Base-by-base conservation (phyloP, 805 yeast species). In the Wickerhamiella australiensis region DNA sequence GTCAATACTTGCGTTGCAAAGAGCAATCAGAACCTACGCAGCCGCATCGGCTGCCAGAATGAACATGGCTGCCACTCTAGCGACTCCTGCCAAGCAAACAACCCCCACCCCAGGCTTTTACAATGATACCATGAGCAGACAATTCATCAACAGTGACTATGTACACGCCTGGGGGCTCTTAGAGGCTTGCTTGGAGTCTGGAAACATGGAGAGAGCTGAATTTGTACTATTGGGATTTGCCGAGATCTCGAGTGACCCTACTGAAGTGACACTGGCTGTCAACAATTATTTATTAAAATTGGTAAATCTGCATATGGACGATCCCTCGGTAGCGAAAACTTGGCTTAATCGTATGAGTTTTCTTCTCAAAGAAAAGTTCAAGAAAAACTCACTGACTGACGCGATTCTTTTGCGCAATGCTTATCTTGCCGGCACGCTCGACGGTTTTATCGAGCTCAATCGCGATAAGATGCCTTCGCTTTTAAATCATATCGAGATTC, bases 161-260 rank as follows among this genome's bases (percentile, higher is more conserved):
- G 45, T 72, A 48, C 81, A 81, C 57, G 69, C 82, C 17, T 86
- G 88, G 79, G 76, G 88, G 2, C 65, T 86, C 31, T 69, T 85
- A 37, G 95, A 86, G 57, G 90, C 92, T 0, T 80, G 88, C 55
- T 60, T 86, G 27, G 76, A 78, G 41, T 74, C 82, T 29, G 73
- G 73, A 48, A 82, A 83, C 59, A 75, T 73, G 56, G 75, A 72
- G 20, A 71, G 95, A 59, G 94, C 95, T 0, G 78, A 77, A 54
- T 67, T 79, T 21, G 78, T 85, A 18, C 64, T 86, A 37, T 69
- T 71, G 49, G 79, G 87, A 2, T 68, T 85, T 43, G 72, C 78
- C 46, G 76, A 76, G 18, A 63, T 78, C 18, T 63, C 70, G 3
- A 59, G 64, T 3, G 59, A 62, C 53, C 63, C 68, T 56, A 52